phyloP scores from a whole-genome alignment of 2,329 filamentous ascomycete species.

The Clarireedia hainanense region DNA sequence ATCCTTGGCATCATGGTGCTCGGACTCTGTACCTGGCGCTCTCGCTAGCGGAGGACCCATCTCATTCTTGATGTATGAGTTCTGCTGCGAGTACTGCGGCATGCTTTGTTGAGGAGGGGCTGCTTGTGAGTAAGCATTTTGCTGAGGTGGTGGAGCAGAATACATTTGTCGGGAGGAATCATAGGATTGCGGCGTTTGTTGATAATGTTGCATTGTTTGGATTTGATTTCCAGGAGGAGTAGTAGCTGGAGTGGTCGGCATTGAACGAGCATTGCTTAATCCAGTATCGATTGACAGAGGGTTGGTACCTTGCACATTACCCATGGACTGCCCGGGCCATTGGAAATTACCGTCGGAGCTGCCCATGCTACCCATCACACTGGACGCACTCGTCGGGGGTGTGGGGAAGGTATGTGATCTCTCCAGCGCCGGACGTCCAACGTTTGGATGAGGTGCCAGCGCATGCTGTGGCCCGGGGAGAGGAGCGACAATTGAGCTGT shows the following conservation, averaged over 20 bases:
- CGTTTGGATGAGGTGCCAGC: slow-evolving; percentile 58
- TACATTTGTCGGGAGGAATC: slow-evolving; percentile 75
- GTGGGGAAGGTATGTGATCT: slow-evolving; percentile 90
- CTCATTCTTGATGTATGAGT: slow-evolving; percentile 70
- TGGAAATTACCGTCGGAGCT: slow-evolving; percentile 68
- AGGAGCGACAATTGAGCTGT: slow-evolving; percentile 47
- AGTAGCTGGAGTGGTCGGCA: slow-evolving; percentile 84
- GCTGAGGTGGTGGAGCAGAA: slow-evolving; percentile 56
- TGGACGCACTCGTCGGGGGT: slow-evolving; percentile 85
- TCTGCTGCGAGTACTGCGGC: slow-evolving; percentile 53
- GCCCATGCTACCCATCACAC: slow-evolving; percentile 67
- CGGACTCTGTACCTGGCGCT: slow-evolving; percentile 47
- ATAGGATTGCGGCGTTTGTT: slow-evolving; percentile 57
- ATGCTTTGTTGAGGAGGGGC: slow-evolving; percentile 56
- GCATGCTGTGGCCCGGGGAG: slow-evolving; percentile 41
- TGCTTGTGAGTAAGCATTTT: slow-evolving; percentile 62
- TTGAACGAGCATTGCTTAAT: slow-evolving; percentile 71
- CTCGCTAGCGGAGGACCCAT: slow-evolving; percentile 75
- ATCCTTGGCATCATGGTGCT: slow-evolving; percentile 54
- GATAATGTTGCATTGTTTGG: slow-evolving; percentile 74
- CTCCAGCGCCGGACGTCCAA: slow-evolving; percentile 70
- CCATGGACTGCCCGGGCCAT: slow-evolving; percentile 62
- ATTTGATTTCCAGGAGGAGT: slow-evolving; percentile 75
- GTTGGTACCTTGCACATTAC: slow-evolving; percentile 53
- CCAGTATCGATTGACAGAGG: slow-evolving; percentile 75